These are phyloP conservation scores for Arthroderma sp. DNA, from an alignment of 2,329 filamentous ascomycete genomes.

Conservation along the genomic window DNA sequence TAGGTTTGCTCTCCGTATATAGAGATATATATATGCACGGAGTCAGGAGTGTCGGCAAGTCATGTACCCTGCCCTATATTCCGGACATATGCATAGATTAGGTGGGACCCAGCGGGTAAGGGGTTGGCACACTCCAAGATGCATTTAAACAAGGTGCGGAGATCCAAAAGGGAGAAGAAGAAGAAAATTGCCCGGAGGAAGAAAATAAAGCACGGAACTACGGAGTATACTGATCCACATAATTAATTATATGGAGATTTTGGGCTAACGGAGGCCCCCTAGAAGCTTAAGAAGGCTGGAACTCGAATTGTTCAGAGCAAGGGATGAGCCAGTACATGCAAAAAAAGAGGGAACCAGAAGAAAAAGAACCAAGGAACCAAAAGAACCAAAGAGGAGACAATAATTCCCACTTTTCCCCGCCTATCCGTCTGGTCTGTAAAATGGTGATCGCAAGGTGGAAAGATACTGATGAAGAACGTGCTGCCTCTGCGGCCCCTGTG, in stretches of 20 bases:
- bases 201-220: neutral
- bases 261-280: neutral
- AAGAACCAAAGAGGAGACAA: too few relatives aligned
- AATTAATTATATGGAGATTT: neutral
- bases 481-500: too few relatives aligned
- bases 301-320: neutral
- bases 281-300: neutral
- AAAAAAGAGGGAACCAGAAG: neutral
- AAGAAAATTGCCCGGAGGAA: neutral
- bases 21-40: neutral
- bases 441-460: neutral
- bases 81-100: neutral
- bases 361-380: neutral
- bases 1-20: too few relatives aligned
- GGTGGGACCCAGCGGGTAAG: neutral
- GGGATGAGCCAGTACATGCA: neutral
- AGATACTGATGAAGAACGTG: neutral
- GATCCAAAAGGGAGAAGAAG: too few relatives aligned
- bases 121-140: neutral
- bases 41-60: neutral
- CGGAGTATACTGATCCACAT: neutral
- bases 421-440: neutral
- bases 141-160: too few relatives aligned
- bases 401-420: neutral
- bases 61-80: neutral